Conservation (phyloP, 108 stramenopile genomes). For the Cyclostephanos tholiformis region DNA sequence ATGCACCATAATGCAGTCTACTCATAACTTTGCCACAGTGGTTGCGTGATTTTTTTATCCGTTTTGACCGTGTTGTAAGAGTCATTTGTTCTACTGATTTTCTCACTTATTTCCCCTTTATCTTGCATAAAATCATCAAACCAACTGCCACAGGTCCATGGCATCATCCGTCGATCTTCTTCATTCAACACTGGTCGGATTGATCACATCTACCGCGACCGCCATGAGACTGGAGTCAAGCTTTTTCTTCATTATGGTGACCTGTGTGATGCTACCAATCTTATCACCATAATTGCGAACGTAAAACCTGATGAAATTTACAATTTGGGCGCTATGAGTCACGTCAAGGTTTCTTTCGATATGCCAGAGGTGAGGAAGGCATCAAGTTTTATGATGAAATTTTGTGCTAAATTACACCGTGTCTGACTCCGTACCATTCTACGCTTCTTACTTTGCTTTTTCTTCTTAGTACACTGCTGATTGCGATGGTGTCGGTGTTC, state of each 20-base stretch:
- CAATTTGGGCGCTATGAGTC: conserved; percentile 99
- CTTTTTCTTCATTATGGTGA: conserved; percentile 99
- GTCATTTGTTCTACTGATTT: not conserved
- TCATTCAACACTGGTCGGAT: conserved; percentile 99
- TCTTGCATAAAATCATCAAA: not conserved
- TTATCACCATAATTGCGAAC: conserved; percentile 89
- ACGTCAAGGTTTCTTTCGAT: conserved; percentile 99
- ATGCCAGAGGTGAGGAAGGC: conserved; percentile 88
- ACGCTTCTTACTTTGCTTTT: not conserved
- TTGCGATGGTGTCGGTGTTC: conserved; percentile 96
- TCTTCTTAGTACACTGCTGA: conserved; percentile 92
- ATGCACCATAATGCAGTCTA: too few species aligned
- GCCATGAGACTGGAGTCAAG: conserved; percentile 94
- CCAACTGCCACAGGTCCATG: conserved; percentile 80
- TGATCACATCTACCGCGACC: conserved; percentile 97
- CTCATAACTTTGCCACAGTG: not conserved
- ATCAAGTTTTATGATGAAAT: not conserved
- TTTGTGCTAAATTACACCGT: not conserved
- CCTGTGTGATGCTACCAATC: conserved; percentile 97
- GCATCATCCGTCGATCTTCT: conserved; percentile 97
- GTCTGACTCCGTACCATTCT: not conserved
- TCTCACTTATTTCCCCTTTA: not conserved
- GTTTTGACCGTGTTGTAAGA: not conserved
- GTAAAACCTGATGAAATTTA: conserved; percentile 95
- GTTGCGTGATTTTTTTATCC: not conserved